Evolutionary conservation across 352 stramenopile species (phyloP).

Genomic region (Globisporangium polare): DNA sequence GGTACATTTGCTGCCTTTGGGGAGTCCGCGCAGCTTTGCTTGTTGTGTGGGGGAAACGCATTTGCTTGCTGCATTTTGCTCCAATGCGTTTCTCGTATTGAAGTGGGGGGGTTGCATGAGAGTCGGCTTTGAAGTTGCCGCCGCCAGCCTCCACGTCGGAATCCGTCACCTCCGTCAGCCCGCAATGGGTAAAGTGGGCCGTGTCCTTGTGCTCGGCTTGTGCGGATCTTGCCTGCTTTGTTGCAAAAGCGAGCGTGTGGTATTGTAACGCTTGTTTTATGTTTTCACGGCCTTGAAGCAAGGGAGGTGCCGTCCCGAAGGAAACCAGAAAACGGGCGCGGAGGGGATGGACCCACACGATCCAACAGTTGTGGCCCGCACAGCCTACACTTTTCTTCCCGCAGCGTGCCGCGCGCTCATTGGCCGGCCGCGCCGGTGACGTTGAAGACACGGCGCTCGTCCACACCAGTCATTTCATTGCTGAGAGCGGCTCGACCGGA

Average conservation of each 20-base stretch:
- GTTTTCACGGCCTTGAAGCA: not conserved
- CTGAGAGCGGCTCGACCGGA: not conserved
- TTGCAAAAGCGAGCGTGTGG: not conserved
- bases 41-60: not conserved
- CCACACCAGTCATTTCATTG: not conserved
- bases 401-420: not conserved
- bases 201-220: not conserved
- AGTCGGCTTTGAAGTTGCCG: not conserved
- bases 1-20: no score
- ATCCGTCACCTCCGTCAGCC: not conserved
- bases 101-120: not conserved
- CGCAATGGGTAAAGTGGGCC: not conserved
- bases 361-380: not conserved
- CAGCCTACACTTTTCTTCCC: constrained; percentile 3
- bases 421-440: not conserved
- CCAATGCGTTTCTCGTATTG: not conserved
- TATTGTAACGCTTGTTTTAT: not conserved
- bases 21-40: no score
- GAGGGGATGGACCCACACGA: not conserved
- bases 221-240: not conserved
- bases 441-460: constrained; percentile 2
- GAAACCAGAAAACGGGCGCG: not conserved
- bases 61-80: not conserved
- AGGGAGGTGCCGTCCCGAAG: not conserved
- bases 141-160: not conserved